These are phyloP conservation scores for Thraustochytrium striatum DNA, from an alignment of 352 stramenopile genomes.

Conservation along the genomic window DNA sequence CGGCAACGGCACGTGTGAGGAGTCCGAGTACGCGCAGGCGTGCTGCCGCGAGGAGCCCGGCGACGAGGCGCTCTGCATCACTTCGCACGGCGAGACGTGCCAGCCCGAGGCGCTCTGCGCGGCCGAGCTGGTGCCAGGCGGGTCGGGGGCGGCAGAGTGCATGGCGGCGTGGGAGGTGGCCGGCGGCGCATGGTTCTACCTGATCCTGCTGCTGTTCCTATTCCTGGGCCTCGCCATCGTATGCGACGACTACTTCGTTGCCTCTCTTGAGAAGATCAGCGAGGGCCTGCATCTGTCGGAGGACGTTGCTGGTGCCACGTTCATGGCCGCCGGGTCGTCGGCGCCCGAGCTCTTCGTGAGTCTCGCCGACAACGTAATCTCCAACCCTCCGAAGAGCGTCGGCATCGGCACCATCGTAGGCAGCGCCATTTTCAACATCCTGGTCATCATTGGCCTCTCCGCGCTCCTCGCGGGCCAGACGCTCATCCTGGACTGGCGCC, in stretches of 20 bases:
- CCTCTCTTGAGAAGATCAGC: conserved; percentile 53
- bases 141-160: not conserved
- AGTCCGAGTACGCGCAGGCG: not conserved
- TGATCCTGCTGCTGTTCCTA: conserved; percentile 35
- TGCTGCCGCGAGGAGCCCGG: conserved; percentile 27
- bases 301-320: conserved; percentile 57
- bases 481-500: conserved; percentile 49
- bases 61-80: conserved; percentile 21
- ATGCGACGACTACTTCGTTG: conserved; percentile 57
- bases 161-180: conserved; percentile 16
- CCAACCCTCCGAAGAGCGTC: conserved; percentile 52
- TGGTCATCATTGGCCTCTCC: conserved; percentile 63
- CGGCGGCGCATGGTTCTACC: conserved; percentile 21
- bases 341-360: conserved; percentile 55
- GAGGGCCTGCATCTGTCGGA: conserved; percentile 50
- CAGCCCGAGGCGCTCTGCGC: not conserved
- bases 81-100: not conserved
- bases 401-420: conserved; percentile 66
- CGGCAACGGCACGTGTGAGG: not conserved
- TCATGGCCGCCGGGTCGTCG: conserved; percentile 51
- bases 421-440: conserved; percentile 68
- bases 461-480: conserved; percentile 21
- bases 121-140: conserved; percentile 30
- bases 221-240: conserved; percentile 52
- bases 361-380: conserved; percentile 47